Evolutionary conservation across 2,329 filamentous ascomycete species (phyloP), one percentile per base, ranked within the genome.

Genomic region (Pyrenophora tritici-repentis): DNA sequence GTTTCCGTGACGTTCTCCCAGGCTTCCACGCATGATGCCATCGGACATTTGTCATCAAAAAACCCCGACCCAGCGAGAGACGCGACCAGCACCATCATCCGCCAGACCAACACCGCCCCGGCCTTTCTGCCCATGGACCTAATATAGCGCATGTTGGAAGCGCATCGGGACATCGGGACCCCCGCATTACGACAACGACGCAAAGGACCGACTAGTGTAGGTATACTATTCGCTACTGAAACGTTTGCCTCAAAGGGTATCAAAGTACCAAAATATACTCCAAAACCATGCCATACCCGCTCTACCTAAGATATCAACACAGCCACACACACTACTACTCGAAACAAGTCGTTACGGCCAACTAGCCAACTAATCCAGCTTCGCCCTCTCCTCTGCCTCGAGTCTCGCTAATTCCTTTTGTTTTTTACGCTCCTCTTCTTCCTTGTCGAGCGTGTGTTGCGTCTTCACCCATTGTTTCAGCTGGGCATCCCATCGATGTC

Each of bases 401-500:
- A 62, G 55, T 26, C 50, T 58, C 6, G 46, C 42, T 8, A 55
- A 41, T 29, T 58, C 58, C 18, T 58, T 47, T 4, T 52, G 42
- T 49, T 55, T 41, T 43, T 55, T 38, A 14, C 50, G 43, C 13
- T 59, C 55, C 2, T 58, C 48, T 13, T 61, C 50, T 16, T 66
- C 51, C 22, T 50, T 47, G 12, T 34, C 47, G 4, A 57, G 8
- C 3, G 56, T 62, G 14, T 63, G 56, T 13, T 60, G 57, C 0
- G 67, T 66, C 46, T 79, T 82, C 32, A 85, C 68, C 86, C 86
- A 88, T 59, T 84, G 78, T 63, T 83, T 85, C 37, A 76, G 69
- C 18, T 81, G 76, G 3, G 81, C 73, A 37, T 82, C 73, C 85
- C 86, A 89, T 29, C 70, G 73, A 66, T 89, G 86, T 17, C 86